Conservation (phyloP, 2,329 filamentous ascomycete species). For the Curvularia sp. region DNA sequence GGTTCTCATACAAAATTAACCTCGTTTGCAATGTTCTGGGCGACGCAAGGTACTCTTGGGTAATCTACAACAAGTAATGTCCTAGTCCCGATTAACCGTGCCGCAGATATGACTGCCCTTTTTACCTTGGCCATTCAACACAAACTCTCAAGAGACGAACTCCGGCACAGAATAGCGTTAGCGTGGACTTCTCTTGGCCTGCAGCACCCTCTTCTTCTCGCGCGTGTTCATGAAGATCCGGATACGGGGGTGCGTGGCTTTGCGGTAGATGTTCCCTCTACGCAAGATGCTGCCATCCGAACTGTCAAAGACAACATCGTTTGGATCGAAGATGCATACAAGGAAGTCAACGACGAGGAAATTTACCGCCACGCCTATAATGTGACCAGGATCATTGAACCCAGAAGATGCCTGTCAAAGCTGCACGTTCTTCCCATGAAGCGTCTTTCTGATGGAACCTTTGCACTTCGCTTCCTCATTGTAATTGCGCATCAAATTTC, state of each 20-base stretch:
- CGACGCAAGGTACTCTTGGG: not conserved
- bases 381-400: slow-evolving; percentile 50
- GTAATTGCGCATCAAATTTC: slow-evolving; percentile 56
- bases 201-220: slow-evolving; percentile 51
- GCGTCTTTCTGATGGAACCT: slow-evolving; percentile 32
- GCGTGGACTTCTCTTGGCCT: slow-evolving; percentile 53
- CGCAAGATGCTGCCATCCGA: slow-evolving; percentile 41
- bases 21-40: not conserved
- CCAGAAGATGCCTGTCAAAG: slow-evolving; percentile 48
- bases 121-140: slow-evolving; percentile 50
- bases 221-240: slow-evolving; percentile 34
- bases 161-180: slow-evolving; percentile 47
- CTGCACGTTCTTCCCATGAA: slow-evolving; percentile 51
- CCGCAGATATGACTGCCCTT: slow-evolving; percentile 51
- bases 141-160: slow-evolving; percentile 34
- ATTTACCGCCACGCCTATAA: slow-evolving; percentile 56
- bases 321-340: slow-evolving; percentile 52
- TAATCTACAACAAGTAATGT: not conserved
- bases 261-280: slow-evolving; percentile 41
- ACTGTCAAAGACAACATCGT: slow-evolving; percentile 42
- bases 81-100: not conserved
- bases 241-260: slow-evolving; percentile 39
- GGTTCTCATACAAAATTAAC: not conserved
- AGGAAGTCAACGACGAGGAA: slow-evolving; percentile 43
- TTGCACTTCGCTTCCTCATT: slow-evolving; percentile 47